These are phyloP conservation scores for Aspergillus hiratsukae DNA, from an alignment of 2,329 filamentous ascomycete species.

Conservation along the genomic window DNA sequence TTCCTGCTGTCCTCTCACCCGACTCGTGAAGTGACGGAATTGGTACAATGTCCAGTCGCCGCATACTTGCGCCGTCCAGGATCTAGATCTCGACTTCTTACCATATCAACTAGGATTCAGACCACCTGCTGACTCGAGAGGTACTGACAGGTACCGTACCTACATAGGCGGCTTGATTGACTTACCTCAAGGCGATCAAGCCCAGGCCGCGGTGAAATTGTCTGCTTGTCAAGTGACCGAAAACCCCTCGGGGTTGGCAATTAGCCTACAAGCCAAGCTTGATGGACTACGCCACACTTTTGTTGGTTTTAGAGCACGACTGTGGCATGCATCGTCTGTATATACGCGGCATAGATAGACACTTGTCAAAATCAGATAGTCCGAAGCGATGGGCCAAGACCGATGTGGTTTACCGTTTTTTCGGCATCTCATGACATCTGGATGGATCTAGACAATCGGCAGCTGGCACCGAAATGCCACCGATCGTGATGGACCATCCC, in stretches of 20 bases:
- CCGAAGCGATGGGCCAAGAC: neutral
- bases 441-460: neutral
- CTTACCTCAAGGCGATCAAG: neutral
- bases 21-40: constrained; percentile 13
- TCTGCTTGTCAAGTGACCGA: neutral
- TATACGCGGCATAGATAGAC: neutral
- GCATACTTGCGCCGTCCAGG: constrained; percentile 4
- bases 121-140: neutral
- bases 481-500: neutral
- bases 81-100: constrained; percentile 12
- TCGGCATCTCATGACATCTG: neutral
- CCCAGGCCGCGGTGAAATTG: neutral
- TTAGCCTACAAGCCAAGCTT: neutral
- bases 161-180: neutral
- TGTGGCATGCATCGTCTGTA: neutral
- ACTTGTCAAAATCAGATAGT: neutral
- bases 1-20: constrained; percentile 2
- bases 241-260: neutral
- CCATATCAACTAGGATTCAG: constrained; percentile 2
- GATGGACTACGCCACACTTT: neutral
- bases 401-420: neutral
- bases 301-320: neutral
- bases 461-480: neutral
- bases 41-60: constrained; percentile 5
- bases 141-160: neutral